Conservation (phyloP, 2,329 filamentous ascomycete species). For the Amphichorda felina region DNA sequence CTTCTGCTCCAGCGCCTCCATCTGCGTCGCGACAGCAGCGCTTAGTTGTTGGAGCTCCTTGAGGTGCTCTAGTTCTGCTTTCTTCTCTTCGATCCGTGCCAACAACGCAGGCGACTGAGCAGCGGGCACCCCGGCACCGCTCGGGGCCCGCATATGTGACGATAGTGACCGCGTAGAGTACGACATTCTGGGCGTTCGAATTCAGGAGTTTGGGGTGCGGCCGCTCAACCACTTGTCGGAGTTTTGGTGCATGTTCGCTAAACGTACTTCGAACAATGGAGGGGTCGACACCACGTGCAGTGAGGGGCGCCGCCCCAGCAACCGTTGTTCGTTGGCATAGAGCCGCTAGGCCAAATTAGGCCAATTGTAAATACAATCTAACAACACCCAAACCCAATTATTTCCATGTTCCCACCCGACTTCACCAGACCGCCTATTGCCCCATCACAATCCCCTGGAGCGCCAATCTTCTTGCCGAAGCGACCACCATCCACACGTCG, state of each 20-base stretch:
- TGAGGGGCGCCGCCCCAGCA: constrained; percentile 1
- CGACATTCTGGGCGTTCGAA: constrained; percentile 30
- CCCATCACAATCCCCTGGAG: not conserved
- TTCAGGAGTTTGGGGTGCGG: not conserved
- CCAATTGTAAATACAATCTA: not conserved
- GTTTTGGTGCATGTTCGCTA: too few relatives aligned
- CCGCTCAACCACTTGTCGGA: too few relatives aligned
- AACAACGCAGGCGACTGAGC: constrained; percentile 60
- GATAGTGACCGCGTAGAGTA: constrained; percentile 46
- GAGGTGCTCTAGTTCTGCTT: constrained; percentile 67
- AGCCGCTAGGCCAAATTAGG: not conserved
- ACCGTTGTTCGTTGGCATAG: not conserved
- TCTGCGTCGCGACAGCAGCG: constrained; percentile 66
- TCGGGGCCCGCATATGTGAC: constrained; percentile 55
- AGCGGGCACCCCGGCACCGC: constrained; percentile 32
- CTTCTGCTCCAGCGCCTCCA: constrained; percentile 72
- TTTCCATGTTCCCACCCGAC: not conserved
- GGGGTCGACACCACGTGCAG: not conserved
- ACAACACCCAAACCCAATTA: constrained; percentile 1
- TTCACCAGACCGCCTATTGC: not conserved
- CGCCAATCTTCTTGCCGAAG: not conserved
- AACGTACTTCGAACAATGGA: too few relatives aligned
- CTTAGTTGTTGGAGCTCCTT: constrained; percentile 70
- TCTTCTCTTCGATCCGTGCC: constrained; percentile 75
- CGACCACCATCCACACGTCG: not conserved